Evolutionary conservation across 306 rosid genomes (phyloP), one percentile per base, ranked within the genome.

Genomic region (Acmispon strigosus): DNA sequence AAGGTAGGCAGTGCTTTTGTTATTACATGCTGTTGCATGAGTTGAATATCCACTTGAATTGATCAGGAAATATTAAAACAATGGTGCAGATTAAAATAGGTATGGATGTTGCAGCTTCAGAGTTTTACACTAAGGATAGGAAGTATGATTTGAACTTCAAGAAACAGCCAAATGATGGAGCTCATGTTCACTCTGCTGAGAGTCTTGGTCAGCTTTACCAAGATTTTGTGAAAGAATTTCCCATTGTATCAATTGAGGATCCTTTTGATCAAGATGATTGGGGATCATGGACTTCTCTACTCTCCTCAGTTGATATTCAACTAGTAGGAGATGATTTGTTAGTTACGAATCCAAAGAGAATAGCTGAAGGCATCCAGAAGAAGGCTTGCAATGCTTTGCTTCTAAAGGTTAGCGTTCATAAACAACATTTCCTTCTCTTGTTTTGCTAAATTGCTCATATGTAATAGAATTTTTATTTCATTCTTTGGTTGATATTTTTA

Each of bases 201-300:
- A 84, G 82, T 81, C 97, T 95, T 13, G 81, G 92, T 2, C 83
- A 91, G 17, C 87, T 91, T 65, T 95, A 91, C 83, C 75, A 71
- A 84, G 89, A 87, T 50, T 95, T 95, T 43, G 86, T 94, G 44
- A 84, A 75, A 81, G 99, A 95, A 58, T 95, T 95, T 58, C 99
- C 96, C 8, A 95, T 95, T 68, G 97, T 89, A 41, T 95, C 99
- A 24, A 91, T 95, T 37, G 99, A 95, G 87, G 99, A 95, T 77
- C 99, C 99, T 4, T 95, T 95, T 74, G 99, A 95, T 67, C 99
- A 95, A 86, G 99, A 95, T 76, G 99, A 95, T 75, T 95, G 99
- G 99, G 70, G 88, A 67, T 95, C 97, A 2, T 95, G 99, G 99
- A 50, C 92, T 76, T 87, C 91, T 44, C 82, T 95, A 36, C 92